Evolutionary conservation across 306 rosid genomes (phyloP).

Genomic region (Trichosanthes truncata): DNA sequence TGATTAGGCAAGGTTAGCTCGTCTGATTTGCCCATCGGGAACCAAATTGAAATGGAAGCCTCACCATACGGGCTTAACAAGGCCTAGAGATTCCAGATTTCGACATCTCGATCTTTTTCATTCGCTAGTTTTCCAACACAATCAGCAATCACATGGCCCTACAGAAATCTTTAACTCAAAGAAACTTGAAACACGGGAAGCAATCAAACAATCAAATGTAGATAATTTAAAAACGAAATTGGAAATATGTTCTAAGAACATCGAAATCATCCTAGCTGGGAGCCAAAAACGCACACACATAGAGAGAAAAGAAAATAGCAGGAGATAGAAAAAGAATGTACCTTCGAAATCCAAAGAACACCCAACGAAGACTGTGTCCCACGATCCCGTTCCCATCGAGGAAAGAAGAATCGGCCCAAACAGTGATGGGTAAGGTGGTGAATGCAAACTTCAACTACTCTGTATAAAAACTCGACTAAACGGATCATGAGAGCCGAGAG

Average conservation of each 20-base stretch:
- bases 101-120: background rate
- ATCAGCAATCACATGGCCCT: background rate
- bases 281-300: too few relatives aligned
- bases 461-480: too few relatives aligned
- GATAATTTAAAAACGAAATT: background rate
- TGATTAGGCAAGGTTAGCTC: too few relatives aligned
- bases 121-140: background rate
- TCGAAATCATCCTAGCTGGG: background rate
- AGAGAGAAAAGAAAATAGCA: too few relatives aligned
- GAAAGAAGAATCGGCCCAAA: background rate
- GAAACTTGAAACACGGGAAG: too few relatives aligned
- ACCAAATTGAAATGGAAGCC: background rate
- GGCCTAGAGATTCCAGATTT: background rate
- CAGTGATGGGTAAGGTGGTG: background rate
- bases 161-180: background rate
- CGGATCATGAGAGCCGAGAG: too few relatives aligned
- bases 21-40: too few relatives aligned
- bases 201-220: background rate
- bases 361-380: background rate
- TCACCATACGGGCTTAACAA: background rate
- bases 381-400: background rate
- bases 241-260: background rate
- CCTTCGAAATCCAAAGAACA: background rate
- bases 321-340: background rate
- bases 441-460: too few relatives aligned